Base-by-base conservation (phyloP, 768 basidiomycete species). In the Tulasnella sp. region DNA sequence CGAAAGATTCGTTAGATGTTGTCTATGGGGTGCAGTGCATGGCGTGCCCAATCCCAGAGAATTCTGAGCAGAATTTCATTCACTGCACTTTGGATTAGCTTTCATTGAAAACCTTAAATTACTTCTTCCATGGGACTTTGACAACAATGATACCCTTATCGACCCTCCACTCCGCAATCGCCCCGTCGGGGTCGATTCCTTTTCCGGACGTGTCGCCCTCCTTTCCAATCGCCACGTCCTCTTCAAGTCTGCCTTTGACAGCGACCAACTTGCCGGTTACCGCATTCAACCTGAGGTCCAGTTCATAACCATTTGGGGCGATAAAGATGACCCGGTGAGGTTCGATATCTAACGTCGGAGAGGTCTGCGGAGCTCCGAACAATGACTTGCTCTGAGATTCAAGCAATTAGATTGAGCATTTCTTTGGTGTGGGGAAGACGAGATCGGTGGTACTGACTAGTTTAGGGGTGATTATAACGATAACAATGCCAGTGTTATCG, bases 81-180 rank as follows among this genome's bases (percentile, higher is more conserved):
- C n/a, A n/a, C n/a, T n/a, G n/a, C n/a, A n/a, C n/a, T n/a, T n/a
- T n/a, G n/a, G n/a, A n/a, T n/a, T n/a, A n/a, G n/a, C n/a, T n/a
- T n/a, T n/a, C n/a, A n/a, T 29, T 3, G n/a, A 12, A 5, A 32
- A 12, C 26, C 32, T 29, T 1, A 26, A 12, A 3, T 4, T 29
- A 59, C 52, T 59, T 66, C 14, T 9, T 41, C 71, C 71, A 72
- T 32, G 36, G 62, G 19, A 72, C 62, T 5, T 39, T 67, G 62
- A 90, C 76, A 5, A 86, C 78, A 67, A 92, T 77, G 62, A 80
- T 74, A 8, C 80, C 82, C 62, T 88, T 85, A 6, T 80, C 84
- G 26, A 90, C 83, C 39, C 81, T 83, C 90, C 91, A 92, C 77
- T 90, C 87, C 7, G 89, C 90, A 62, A 77, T 80, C 0, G 90